These are phyloP conservation scores for Irpex rosettiformis DNA, from an alignment of 1,284 basidiomycete genomes.

Conservation along the genomic window DNA sequence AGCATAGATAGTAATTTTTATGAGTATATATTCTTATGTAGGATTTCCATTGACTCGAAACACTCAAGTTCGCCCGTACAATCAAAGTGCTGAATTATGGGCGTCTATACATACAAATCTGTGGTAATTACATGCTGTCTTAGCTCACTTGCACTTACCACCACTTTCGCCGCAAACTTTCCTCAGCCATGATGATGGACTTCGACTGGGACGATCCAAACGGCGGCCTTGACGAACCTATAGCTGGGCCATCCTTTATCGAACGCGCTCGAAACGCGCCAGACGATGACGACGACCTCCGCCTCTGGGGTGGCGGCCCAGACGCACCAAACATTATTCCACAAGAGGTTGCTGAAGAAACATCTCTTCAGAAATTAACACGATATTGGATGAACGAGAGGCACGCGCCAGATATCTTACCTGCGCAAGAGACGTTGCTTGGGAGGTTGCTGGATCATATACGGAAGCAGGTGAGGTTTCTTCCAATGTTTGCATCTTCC, in stretches of 20 bases:
- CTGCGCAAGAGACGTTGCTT: constrained; percentile 73
- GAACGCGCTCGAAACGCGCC: constrained; percentile 21
- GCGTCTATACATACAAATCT: too few relatives aligned
- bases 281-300: constrained; percentile 22
- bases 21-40: too few relatives aligned
- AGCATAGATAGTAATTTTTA: too few relatives aligned
- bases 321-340: constrained; percentile 14
- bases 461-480: constrained; percentile 72
- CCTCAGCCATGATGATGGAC: constrained; percentile 15
- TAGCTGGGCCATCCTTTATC: constrained; percentile 23
- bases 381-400: constrained; percentile 86
- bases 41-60: too few relatives aligned
- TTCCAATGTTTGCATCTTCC: neutral
- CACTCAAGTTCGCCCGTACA: too few relatives aligned
- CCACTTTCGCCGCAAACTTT: too few relatives aligned
- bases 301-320: constrained; percentile 8
- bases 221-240: constrained; percentile 18
- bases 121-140: too few relatives aligned
- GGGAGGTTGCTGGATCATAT: constrained; percentile 76
- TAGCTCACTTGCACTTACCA: too few relatives aligned
- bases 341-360: constrained; percentile 30
- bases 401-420: constrained; percentile 77
- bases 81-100: too few relatives aligned
- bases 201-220: constrained; percentile 15
- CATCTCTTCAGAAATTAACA: constrained; percentile 60